These are phyloP conservation scores for Penicillium canariense DNA, from an alignment of 495 filamentous ascomycete species.

Conservation along the genomic window DNA sequence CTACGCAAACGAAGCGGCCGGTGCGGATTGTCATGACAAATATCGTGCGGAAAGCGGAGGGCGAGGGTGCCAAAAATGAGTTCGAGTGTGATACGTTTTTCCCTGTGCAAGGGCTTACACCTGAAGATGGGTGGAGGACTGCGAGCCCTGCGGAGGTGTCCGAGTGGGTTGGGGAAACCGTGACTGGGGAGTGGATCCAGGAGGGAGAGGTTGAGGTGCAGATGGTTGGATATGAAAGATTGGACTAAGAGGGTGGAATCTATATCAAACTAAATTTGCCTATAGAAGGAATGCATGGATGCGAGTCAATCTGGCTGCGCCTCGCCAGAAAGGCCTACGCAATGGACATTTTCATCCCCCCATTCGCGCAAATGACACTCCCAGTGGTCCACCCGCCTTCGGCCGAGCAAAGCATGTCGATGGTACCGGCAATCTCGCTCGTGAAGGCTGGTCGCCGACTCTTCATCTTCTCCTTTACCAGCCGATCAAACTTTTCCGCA, in stretches of 20 bases:
- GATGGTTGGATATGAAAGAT: slow-evolving; percentile 47
- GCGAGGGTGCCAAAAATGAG: slow-evolving; percentile 46
- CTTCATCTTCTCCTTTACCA: neutral
- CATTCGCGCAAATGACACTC: slow-evolving; percentile 70
- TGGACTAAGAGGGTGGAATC: slow-evolving; percentile 12
- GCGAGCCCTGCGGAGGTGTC: slow-evolving; percentile 37
- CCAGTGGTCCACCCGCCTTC: slow-evolving; percentile 74
- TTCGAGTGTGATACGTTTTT: slow-evolving; percentile 93
- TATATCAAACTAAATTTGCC: neutral
- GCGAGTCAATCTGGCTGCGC: too few relatives aligned
- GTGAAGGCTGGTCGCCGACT: slow-evolving; percentile 33
- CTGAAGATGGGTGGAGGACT: slow-evolving; percentile 36
- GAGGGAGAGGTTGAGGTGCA: slow-evolving; percentile 43
- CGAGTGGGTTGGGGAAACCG: slow-evolving; percentile 46
- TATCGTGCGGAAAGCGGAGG: slow-evolving; percentile 38
- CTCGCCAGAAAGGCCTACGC: too few relatives aligned
- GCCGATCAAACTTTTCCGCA: neutral
- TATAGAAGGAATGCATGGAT: neutral
- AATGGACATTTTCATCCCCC: slow-evolving; percentile 31
- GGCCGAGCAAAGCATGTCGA: slow-evolving; percentile 68
- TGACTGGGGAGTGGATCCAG: slow-evolving; percentile 37
- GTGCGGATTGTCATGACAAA: slow-evolving; percentile 48
- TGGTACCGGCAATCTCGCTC: slow-evolving; percentile 68
- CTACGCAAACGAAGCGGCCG: slow-evolving; percentile 21
- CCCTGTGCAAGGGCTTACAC: slow-evolving; percentile 48